Evolutionary conservation across 2,329 filamentous ascomycete genomes (phyloP), one percentile per base, ranked within the genome.

Genomic region (Aspergillus niger): DNA sequence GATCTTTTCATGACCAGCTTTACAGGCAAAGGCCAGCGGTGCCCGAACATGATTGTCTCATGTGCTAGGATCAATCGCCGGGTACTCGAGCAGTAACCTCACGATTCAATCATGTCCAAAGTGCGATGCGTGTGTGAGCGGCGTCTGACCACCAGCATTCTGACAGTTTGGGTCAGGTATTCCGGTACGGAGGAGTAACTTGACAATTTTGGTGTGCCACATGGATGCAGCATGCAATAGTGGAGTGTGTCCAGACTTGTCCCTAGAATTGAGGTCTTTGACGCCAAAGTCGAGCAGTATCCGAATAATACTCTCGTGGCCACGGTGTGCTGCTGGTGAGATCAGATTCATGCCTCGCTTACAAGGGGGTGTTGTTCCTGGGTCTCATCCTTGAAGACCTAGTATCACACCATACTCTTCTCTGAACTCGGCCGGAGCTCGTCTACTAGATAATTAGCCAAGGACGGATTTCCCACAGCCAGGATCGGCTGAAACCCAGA

Each of bases 331-430:
- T 24, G 41, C 41, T n/a, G 17, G 41, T 22, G 41, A 22, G 5
- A 44, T 8, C 5, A 44, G 1, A 44, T 6, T 22, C 20, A 44
- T 22, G 5, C 20, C 41, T 24, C 78, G 41, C 30, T 63, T n/a
- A 59, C 62, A 5, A 65, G 28, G 10, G 52, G 70, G 11, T 60
- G 74, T 44, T 80, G 76, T 17, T 77, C 72, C 6, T 72, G 66
- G 20, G 71, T 73, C 50, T 72, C 70, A n/a, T 80, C 77, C 39
- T 80, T 80, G 69, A 81, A 81, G 64, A 81, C 81, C 66, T 79
- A 82, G 55, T 80, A 81, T 22, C 58, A 61, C 20, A 60, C 50
- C 3, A 43, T 5, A 43, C 2, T 43, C 3, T 17, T 43, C 8
- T 0, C 2, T 43, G 39, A 43, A 10, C 43, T 61, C 5, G 26